These are phyloP conservation scores for Setaria italica DNA, from an alignment of 202 grass and related monocot genomes.

Conservation along the genomic window DNA sequence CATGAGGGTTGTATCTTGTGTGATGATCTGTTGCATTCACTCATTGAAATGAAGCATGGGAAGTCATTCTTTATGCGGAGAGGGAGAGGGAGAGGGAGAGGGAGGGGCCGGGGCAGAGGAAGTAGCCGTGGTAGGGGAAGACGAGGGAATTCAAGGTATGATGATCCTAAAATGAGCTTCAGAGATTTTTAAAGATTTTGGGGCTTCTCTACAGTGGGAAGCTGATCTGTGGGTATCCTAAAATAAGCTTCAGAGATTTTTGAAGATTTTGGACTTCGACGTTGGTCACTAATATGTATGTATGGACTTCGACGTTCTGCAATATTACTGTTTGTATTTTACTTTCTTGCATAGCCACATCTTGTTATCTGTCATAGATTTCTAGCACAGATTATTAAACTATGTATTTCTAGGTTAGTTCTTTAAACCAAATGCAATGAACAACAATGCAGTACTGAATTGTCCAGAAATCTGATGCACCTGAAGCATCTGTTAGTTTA, in stretches of 20 bases:
- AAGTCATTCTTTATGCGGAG: conserved; percentile 77
- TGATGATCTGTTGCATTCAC: conserved; percentile 91
- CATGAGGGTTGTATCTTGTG: conserved; percentile 94
- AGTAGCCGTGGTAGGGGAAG: conserved; percentile 59
- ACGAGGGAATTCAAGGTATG: conserved; percentile 50
- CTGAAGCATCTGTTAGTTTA: neutral
- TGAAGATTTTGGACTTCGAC: conserved; percentile 36
- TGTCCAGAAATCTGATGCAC: conserved; percentile 2
- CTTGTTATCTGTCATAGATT: neutral
- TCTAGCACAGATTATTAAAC: conserved; percentile 1
- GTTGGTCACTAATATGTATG: neutral
- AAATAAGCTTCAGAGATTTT: conserved; percentile 90
- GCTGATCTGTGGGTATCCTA: conserved; percentile 49
- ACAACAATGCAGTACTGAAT: neutral
- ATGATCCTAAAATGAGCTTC: conserved; percentile 98
- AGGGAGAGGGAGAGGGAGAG: conserved; percentile 73
- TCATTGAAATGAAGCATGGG: conserved; percentile 93
- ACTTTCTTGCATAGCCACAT: neutral
- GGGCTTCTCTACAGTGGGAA: neutral
- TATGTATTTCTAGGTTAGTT: conserved; percentile 4
- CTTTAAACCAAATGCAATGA: neutral
- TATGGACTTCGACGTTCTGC: neutral
- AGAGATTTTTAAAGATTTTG: conserved; percentile 71
- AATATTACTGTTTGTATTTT: neutral
- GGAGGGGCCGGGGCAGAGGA: conserved; percentile 62